A percentile compares a stretch with the other conserved stretches of the same genome.
Conservation (phyloP, 345 rosid genomes). For the Citrus maxima region DNA sequence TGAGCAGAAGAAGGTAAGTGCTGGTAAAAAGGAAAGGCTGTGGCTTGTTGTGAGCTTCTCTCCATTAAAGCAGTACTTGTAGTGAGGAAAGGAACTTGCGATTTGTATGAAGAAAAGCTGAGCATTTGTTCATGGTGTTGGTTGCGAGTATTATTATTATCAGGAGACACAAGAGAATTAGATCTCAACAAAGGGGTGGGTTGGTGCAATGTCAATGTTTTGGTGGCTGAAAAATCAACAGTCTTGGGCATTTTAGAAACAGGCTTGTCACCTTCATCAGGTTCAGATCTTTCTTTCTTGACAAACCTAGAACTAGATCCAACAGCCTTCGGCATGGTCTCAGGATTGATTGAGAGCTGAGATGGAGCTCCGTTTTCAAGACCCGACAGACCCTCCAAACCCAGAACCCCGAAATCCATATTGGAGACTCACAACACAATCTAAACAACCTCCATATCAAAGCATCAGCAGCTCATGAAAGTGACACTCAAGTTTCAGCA, state of each 20-base stretch:
- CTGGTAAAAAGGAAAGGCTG: conserved; percentile 35
- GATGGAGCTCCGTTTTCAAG: conserved; percentile 31
- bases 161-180: conserved; percentile 28
- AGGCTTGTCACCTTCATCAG: conserved; percentile 41
- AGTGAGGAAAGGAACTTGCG: conserved; percentile 32
- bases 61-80: conserved; percentile 31
- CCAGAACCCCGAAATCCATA: conserved; percentile 54
- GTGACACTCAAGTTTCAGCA: conserved; percentile 19
- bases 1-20: conserved; percentile 22
- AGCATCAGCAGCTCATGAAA: conserved; percentile 30
- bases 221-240: conserved; percentile 29
- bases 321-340: conserved; percentile 19
- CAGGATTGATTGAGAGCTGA: conserved; percentile 18
- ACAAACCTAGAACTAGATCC: conserved; percentile 46
- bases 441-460: conserved; percentile 30
- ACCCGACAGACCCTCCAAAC: conserved; percentile 43
- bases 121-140: conserved; percentile 44
- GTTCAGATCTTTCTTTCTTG: conserved; percentile 43
- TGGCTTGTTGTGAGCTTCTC: conserved; percentile 29
- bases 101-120: conserved; percentile 51
- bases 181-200: conserved; percentile 47
- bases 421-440: conserved; percentile 4
- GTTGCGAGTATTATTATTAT: conserved; percentile 8
- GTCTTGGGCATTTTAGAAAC: conserved; percentile 34
- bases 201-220: conserved; percentile 49